Conservation (phyloP, 805 yeast species). For the Pichia cephalocereana region DNA sequence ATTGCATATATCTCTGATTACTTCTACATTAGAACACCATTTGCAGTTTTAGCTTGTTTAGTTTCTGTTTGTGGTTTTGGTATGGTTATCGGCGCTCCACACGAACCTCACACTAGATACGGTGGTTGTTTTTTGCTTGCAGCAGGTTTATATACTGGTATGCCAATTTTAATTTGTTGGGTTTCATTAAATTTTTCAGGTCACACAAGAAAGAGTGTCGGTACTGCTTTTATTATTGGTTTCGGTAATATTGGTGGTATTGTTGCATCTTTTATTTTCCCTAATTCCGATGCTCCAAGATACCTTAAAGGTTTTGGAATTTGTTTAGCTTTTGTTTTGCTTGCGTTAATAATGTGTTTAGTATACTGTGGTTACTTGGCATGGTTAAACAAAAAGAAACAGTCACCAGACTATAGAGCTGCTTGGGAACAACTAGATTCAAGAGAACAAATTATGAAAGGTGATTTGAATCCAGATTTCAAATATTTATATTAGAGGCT, state of each 20-base stretch:
- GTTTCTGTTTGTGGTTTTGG: slow-evolving; percentile 47
- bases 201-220: slow-evolving; percentile 45
- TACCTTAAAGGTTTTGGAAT: slow-evolving; percentile 47
- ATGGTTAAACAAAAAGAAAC: slow-evolving; percentile 29
- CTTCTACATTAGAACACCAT: slow-evolving; percentile 36
- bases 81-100: slow-evolving; percentile 38
- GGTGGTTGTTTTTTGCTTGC: slow-evolving; percentile 58
- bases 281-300: slow-evolving; percentile 47
- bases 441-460: slow-evolving; percentile 24
- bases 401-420: slow-evolving; percentile 20
- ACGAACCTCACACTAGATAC: slow-evolving; percentile 32
- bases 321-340: slow-evolving; percentile 37
- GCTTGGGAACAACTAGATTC: slow-evolving; percentile 22
- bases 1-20: slow-evolving; percentile 58
- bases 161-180: slow-evolving; percentile 71
- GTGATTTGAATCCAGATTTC: slow-evolving; percentile 35
- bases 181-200: slow-evolving; percentile 52
- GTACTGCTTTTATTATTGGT: slow-evolving; percentile 49
- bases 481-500: slow-evolving; percentile 33
- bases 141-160: slow-evolving; percentile 49
- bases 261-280: slow-evolving; percentile 49
- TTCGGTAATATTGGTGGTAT: slow-evolving; percentile 72
- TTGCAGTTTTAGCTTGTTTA: slow-evolving; percentile 24
- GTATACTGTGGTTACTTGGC: slow-evolving; percentile 25
- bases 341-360: slow-evolving; percentile 30